Conservation (phyloP, 2,329 filamentous ascomycete genomes). For the Neonectria magnoliae region DNA sequence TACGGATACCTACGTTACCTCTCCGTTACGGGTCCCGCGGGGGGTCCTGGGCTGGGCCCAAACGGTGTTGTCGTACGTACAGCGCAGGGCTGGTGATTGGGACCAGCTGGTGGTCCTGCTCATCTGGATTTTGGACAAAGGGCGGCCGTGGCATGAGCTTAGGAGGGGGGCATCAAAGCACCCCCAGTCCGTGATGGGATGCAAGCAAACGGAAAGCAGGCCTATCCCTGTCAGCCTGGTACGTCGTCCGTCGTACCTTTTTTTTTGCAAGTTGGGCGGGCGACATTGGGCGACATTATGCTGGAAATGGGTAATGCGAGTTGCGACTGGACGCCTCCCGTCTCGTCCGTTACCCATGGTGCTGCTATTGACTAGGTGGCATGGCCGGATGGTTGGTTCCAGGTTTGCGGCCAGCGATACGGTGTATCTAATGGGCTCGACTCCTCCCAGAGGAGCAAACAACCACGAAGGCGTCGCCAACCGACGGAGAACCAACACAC, state of each 20-base stretch:
- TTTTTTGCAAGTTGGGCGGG: conserved; percentile 34
- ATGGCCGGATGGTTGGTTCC: conserved; percentile 26
- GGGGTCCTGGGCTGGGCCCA: conserved; percentile 7
- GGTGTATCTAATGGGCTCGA: conserved; percentile 11
- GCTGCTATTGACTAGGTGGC: conserved; percentile 16
- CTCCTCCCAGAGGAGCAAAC: conserved; percentile 1
- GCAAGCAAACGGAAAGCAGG: conserved; percentile 32
- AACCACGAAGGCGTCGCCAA: background rate
- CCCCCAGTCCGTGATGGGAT: conserved; percentile 18
- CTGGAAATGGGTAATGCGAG: conserved; percentile 30
- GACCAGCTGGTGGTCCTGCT: conserved; percentile 38
- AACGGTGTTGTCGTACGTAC: conserved; percentile 23
- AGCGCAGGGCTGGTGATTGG: conserved; percentile 34
- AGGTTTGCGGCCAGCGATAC: conserved; percentile 22
- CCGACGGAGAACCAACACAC: background rate
- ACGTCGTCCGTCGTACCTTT: conserved; percentile 37
- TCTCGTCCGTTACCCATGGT: conserved; percentile 24
- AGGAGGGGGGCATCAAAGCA: background rate
- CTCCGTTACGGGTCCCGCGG: conserved; percentile 20
- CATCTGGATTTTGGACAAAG: conserved; percentile 33
- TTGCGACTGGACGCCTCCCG: conserved; percentile 41
- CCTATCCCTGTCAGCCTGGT: conserved; percentile 37
- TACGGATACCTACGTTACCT: background rate
- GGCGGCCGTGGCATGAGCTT: conserved; percentile 22
- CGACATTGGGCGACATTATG: conserved; percentile 26